These are phyloP conservation scores for Agaricales sp. DNA, from an alignment of 1,284 basidiomycete genomes.

Conservation along the genomic window DNA sequence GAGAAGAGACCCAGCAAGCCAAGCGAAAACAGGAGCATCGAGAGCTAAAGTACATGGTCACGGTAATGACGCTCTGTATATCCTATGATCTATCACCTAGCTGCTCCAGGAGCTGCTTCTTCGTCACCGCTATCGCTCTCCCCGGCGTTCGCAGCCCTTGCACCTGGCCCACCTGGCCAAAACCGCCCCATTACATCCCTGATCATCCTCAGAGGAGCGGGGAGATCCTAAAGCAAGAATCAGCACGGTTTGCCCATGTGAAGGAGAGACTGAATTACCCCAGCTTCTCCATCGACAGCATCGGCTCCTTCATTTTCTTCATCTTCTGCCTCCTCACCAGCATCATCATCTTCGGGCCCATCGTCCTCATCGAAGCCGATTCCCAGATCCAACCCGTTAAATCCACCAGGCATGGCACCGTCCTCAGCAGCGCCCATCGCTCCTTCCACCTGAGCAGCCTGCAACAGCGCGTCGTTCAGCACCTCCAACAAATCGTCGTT, in stretches of 20 bases:
- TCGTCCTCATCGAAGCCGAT: constrained; percentile 14
- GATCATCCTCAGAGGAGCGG: background rate
- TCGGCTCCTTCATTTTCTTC: constrained; percentile 12
- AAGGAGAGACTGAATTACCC: too few relatives aligned
- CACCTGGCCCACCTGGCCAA: background rate
- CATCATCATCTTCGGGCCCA: constrained; percentile 13
- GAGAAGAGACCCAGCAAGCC: too few relatives aligned
- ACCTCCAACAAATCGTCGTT: constrained; percentile 38
- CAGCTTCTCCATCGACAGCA: too few relatives aligned
- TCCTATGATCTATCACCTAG: too few relatives aligned
- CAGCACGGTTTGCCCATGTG: background rate
- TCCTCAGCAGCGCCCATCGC: constrained; percentile 21
- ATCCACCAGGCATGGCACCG: constrained; percentile 36
- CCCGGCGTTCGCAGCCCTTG: too few relatives aligned
- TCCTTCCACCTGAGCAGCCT: constrained; percentile 45
- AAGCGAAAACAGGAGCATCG: too few relatives aligned
- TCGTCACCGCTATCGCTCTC: background rate
- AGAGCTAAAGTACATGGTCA: too few relatives aligned
- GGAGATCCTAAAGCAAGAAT: background rate
- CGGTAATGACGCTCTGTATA: too few relatives aligned
- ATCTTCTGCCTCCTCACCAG: constrained; percentile 9
- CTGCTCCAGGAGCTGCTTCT: too few relatives aligned
- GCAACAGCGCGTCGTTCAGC: constrained; percentile 54
- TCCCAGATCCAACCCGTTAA: constrained; percentile 2
- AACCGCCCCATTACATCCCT: background rate